phyloP scores from a whole-genome alignment of 768 basidiomycete genomes.

The Fistulinella prunicolor region DNA sequence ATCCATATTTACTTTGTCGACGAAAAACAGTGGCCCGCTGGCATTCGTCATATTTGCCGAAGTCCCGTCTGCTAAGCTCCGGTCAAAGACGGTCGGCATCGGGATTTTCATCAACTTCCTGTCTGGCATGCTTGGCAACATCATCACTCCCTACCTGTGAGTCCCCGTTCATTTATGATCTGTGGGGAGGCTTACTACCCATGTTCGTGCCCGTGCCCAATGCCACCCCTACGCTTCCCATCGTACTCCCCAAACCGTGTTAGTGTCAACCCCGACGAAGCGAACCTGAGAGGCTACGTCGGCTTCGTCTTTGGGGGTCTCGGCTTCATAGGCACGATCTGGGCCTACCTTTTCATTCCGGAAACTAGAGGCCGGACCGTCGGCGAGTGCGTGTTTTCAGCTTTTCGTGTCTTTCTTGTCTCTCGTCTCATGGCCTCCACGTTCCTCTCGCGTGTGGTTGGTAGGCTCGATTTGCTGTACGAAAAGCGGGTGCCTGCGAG shows the following conservation, averaged over 20 bases:
- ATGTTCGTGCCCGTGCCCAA: too few relatives aligned
- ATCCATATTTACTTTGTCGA: too few relatives aligned
- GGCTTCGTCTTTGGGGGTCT: conserved; percentile 29
- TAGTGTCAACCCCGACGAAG: conserved; percentile 30
- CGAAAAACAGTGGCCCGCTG: conserved; percentile 22
- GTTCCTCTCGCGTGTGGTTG: not conserved
- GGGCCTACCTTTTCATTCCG: conserved; percentile 28
- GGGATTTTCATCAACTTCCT: conserved; percentile 26
- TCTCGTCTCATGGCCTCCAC: too few relatives aligned
- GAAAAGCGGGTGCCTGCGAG: conserved; percentile 30
- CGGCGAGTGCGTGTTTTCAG: conserved; percentile 31
- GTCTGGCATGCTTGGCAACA: conserved; percentile 25
- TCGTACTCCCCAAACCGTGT: too few relatives aligned
- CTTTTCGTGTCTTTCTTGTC: too few relatives aligned
- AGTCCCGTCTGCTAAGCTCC: conserved; percentile 29
- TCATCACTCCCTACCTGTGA: conserved; percentile 28
- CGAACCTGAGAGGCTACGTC: conserved; percentile 28
- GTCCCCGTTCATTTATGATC: not conserved
- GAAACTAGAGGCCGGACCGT: conserved; percentile 29
- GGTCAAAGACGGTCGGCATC: conserved; percentile 30
- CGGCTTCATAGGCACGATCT: conserved; percentile 17
- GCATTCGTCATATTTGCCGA: conserved; percentile 29
- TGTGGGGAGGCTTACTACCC: too few relatives aligned
- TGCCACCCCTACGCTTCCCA: too few relatives aligned
- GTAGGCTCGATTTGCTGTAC: conserved; percentile 31